Evolutionary conservation across 169 alveolate genomes (phyloP), one percentile per base, ranked within the genome.

Genomic region (Miamiensis avidus): DNA sequence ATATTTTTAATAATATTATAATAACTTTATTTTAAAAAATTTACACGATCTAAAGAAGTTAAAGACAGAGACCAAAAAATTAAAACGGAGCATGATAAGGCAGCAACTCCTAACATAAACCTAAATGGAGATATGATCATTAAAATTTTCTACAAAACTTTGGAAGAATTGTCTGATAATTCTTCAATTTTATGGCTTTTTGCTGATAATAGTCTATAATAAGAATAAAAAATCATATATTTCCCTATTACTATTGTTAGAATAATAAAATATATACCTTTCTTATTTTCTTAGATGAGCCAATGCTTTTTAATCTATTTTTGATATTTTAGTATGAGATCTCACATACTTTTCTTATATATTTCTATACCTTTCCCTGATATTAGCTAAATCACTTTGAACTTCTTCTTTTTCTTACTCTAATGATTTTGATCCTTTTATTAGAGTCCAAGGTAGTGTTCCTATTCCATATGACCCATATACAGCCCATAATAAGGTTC

Each of bases 391-490:
- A 34, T 86, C 90, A 49, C 65, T 73, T 74, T 81, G 65, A 0
- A 86, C 83, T 69, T 86, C 77, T 31, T 34, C 65, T 73, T 86
- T 86, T 75, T 86, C 90, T 81, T 86, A 65, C 26, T 82, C 79
- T n/a, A 86, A 65, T 1, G 90, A 86, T 33, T 81, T 86, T 0
- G 86, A 76, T 0, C 90, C 90, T 76, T 86, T 86, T 74, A 86
- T 86, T 32, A 86, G 74, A 29, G 64, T 74, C 30, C 81, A 75
- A 28, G 90, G 90, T 0, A 86, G 34, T 29, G 76, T 84, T 29
- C 81, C 81, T 31, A 86, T 65, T 27, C 90, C 90, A 81, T 86
- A 86, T 25, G 86, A 65, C 64, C 90, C 90, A 65, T 86, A 86
- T 29, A 86, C 31, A 0, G 81, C 84, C 90, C 90, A 86, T 75